phyloP scores from a whole-genome alignment of 768 basidiomycete species.

The Calocybe cyanea region DNA sequence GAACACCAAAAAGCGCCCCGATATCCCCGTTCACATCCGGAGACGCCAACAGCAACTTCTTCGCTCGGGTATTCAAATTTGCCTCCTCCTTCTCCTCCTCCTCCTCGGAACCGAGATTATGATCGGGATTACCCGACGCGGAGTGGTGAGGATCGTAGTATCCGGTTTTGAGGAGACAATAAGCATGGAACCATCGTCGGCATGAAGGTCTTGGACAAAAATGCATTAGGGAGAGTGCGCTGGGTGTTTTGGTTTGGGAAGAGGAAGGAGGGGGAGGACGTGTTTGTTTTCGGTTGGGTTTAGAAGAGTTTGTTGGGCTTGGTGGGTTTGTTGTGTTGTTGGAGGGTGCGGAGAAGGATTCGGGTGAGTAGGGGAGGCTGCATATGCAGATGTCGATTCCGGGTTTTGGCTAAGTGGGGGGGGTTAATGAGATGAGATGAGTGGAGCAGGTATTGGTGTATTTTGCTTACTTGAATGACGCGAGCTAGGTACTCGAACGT shows the following conservation, averaged over 20 bases:
- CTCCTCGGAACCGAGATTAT: too few relatives aligned
- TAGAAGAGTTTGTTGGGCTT: not conserved
- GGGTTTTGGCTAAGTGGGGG: conserved; percentile 37
- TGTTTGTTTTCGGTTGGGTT: not conserved
- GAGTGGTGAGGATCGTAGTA: conserved; percentile 21
- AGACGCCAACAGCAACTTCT: conserved; percentile 34
- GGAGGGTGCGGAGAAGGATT: conserved; percentile 18
- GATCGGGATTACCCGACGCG: too few relatives aligned
- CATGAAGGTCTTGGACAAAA: conserved; percentile 55
- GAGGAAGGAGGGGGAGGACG: not conserved
- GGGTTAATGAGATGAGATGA: not conserved
- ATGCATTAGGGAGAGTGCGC: conserved; percentile 35
- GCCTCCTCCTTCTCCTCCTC: too few relatives aligned
- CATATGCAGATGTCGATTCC: conserved; percentile 40
- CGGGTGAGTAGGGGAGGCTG: conserved; percentile 41
- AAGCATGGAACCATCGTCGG: conserved; percentile 42
- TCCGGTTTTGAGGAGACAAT: conserved; percentile 34
- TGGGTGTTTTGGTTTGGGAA: not conserved
- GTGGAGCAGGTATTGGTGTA: not conserved
- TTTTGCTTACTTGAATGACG: conserved; percentile 30
- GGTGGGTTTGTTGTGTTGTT: not conserved
- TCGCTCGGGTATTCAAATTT: conserved; percentile 12
- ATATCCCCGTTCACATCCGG: conserved; percentile 17
- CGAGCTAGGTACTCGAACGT: conserved; percentile 30
- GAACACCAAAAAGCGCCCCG: not conserved